A percentile compares a stretch with the other conserved stretches of the same genome.
Evolutionary conservation across 176 grass and related monocot genomes (phyloP).

Genomic region (Bolboschoenus planiculmis): DNA sequence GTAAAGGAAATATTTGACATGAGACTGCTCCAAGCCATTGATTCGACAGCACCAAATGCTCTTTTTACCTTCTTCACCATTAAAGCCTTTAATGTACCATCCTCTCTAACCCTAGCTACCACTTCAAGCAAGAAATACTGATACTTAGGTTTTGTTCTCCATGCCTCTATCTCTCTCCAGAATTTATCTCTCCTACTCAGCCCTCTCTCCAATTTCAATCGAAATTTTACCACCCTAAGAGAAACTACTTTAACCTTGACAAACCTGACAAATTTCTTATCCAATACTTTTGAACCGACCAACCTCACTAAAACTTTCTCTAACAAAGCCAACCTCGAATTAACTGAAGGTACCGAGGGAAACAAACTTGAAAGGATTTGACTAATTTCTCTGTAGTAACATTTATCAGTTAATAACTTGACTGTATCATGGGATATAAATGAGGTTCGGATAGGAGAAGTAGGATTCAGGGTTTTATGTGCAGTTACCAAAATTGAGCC

Average conservation of each 20-base stretch:
- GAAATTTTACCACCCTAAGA: constrained; percentile 46
- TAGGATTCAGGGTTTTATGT: constrained; percentile 29
- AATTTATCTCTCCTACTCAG: constrained; percentile 40
- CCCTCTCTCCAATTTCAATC: constrained; percentile 64
- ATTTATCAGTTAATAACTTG: constrained; percentile 50
- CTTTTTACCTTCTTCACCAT: constrained; percentile 54
- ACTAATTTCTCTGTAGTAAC: constrained; percentile 26
- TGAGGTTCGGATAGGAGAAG: constrained; percentile 27
- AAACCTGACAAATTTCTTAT: constrained; percentile 40
- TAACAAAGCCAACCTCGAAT: constrained; percentile 48
- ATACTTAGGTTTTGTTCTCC: constrained; percentile 62
- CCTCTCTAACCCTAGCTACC: constrained; percentile 54
- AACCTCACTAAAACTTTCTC: constrained; percentile 47
- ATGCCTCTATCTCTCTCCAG: constrained; percentile 45
- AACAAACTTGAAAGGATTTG: constrained; percentile 59
- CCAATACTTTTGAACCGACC: constrained; percentile 25
- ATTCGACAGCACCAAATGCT: constrained; percentile 34
- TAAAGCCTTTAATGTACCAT: constrained; percentile 45
- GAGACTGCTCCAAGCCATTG: constrained; percentile 66
- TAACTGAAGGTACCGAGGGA: constrained; percentile 53
- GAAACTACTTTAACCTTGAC: constrained; percentile 60
- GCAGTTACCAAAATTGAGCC: constrained; percentile 49
- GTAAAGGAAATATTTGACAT: constrained; percentile 85
- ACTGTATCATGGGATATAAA: constrained; percentile 43
- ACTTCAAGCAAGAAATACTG: constrained; percentile 43